phyloP scores from a whole-genome alignment of 345 rosid genomes.

The Cardamine occulta region DNA sequence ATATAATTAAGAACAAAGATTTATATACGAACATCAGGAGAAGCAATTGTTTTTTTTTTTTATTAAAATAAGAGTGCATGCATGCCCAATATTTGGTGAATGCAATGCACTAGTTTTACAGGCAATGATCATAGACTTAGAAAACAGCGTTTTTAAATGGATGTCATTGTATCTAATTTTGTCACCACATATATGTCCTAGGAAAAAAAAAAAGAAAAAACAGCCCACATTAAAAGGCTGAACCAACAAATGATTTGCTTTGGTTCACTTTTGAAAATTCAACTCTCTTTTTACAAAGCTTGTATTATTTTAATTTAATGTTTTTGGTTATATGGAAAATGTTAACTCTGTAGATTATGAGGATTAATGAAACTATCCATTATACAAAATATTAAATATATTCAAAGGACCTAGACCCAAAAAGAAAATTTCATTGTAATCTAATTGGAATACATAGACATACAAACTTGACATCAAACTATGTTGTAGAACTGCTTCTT shows the following conservation, averaged over 20 bases:
- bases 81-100: slow-evolving; percentile 10
- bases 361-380: neutral
- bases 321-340: neutral
- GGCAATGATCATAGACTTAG: slow-evolving; percentile 20
- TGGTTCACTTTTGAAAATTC: slow-evolving; percentile 40
- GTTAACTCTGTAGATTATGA: neutral
- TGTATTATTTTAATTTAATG: neutral
- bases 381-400: neutral
- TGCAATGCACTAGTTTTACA: slow-evolving; percentile 23
- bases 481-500: neutral
- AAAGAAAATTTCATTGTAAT: neutral
- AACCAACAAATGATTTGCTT: slow-evolving; percentile 39
- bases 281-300: slow-evolving; percentile 16
- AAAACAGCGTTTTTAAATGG: slow-evolving; percentile 27
- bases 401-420: neutral
- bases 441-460: neutral
- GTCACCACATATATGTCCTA: slow-evolving; percentile 22
- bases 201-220: slow-evolving; percentile 1
- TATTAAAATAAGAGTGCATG: neutral
- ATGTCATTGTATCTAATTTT: slow-evolving; percentile 32
- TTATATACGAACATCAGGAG: neutral
- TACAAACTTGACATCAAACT: neutral
- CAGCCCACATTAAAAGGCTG: slow-evolving; percentile 35
- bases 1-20: neutral
- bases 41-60: neutral